phyloP scores from a whole-genome alignment of 2,329 filamentous ascomycete genomes.

The Periconia digitata region DNA sequence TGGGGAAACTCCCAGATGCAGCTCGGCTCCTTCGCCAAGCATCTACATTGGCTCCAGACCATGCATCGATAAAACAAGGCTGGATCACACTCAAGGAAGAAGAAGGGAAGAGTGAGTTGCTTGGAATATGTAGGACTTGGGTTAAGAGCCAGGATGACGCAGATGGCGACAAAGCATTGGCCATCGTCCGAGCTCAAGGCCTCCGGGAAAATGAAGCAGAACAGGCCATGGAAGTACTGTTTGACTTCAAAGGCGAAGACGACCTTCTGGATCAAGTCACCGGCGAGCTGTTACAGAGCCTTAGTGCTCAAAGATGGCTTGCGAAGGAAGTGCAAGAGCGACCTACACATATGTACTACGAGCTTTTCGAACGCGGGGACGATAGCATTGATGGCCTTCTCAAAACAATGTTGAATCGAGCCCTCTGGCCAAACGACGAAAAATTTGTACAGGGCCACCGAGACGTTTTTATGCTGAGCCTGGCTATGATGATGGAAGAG shows the following conservation, averaged over 20 bases:
- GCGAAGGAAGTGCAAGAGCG: conserved; percentile 40
- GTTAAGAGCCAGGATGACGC: conserved; percentile 38
- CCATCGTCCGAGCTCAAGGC: conserved; percentile 25
- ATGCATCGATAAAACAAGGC: conserved; percentile 43
- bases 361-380: conserved; percentile 49
- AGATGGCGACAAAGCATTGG: conserved; percentile 45
- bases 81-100: conserved; percentile 45
- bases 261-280: conserved; percentile 45
- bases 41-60: conserved; percentile 46
- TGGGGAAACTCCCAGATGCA: conserved; percentile 42
- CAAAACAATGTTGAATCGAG: conserved; percentile 45
- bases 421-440: conserved; percentile 45
- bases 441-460: conserved; percentile 49
- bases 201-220: conserved; percentile 43
- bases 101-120: conserved; percentile 38
- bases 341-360: conserved; percentile 47
- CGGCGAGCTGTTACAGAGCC: conserved; percentile 37
- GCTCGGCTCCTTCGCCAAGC: conserved; percentile 48
- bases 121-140: conserved; percentile 39
- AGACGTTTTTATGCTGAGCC: conserved; percentile 73
- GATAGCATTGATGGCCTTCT: conserved; percentile 49
- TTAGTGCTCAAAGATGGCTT: conserved; percentile 44
- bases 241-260: conserved; percentile 45
- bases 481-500: conserved; percentile 88
- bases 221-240: conserved; percentile 46